phyloP scores from a whole-genome alignment of 495 filamentous ascomycete genomes.

The Thermochaetoides thermophila region DNA sequence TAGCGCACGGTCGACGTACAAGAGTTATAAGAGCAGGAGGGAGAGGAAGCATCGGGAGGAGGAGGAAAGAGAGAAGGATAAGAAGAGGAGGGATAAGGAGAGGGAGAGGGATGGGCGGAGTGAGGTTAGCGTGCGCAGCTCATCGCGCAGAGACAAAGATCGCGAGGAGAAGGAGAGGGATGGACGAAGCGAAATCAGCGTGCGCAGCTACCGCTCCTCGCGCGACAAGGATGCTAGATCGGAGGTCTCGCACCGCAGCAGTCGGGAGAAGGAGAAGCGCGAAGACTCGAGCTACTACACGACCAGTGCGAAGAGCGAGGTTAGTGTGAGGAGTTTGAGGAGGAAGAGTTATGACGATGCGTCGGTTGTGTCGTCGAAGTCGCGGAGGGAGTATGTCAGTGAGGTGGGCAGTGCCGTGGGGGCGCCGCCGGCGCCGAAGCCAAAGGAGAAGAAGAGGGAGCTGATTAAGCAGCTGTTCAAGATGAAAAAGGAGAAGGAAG shows the following conservation, averaged over 20 bases:
- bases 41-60: conserved; percentile 17
- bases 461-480: conserved; percentile 39
- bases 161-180: conserved; percentile 10
- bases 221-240: neutral
- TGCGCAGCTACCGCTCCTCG: conserved; percentile 7
- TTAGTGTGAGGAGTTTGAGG: no score
- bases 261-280: no score
- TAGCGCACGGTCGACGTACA: conserved; percentile 10
- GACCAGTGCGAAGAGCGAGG: no score
- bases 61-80: conserved; percentile 17
- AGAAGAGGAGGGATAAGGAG: conserved; percentile 3
- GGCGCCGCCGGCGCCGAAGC: no score
- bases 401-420: conserved; percentile 7
- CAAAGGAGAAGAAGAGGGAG: conserved; percentile 37
- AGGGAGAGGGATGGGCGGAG: conserved; percentile 9
- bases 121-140: conserved; percentile 16
- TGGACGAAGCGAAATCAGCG: conserved; percentile 2
- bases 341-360: no score
- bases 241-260: conserved; percentile 1
- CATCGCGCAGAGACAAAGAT: no score
- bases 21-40: conserved; percentile 11
- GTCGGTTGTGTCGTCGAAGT: conserved; percentile 6
- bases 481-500: conserved; percentile 31
- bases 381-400: conserved; percentile 17
- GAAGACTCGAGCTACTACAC: no score